Evolutionary conservation across 2,329 filamentous ascomycete species (phyloP), one percentile per base, ranked within the genome.

Genomic region (Colletotrichum tamarilloi): DNA sequence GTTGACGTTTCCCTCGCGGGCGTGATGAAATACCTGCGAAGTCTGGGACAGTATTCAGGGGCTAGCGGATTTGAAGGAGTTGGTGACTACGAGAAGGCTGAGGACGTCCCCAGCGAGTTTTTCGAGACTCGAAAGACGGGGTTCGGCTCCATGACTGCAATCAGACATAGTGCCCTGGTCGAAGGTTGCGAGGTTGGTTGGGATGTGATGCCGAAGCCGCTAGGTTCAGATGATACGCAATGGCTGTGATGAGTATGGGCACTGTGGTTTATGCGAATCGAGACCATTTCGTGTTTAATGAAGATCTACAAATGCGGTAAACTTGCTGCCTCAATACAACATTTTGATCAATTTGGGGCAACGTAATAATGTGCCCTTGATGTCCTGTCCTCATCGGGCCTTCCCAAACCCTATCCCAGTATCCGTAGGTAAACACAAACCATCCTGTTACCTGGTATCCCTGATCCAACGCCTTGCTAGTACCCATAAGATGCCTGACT

Each of bases 21-120:
- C 3, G 59, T 57, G 3, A 87, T 87, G 86, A 89, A 87, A 75
- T 91, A 90, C 77, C 77, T 91, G 49, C 81, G 87, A 32, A 88
- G 87, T 35, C 76, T 91, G 16, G 89, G 89, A 0, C 88, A 88
- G 70, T 86, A 85, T 74, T 78, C 82, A 4, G 86, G 82, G 0
- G 77, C 75, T 1, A 80, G 76, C 2, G 87, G 87, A 0, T 90
- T 90, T 56, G 76, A 84, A 2, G 77, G 77, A 5, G 75, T 68
- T 12, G 26, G 38, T 12, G 80, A 85, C 70, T 81, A 80, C 42
- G 75, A 76, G 7, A 75, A 72, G 4, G 74, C 80, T 0, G 70
- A 75, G 0, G 76, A 80, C 32, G 85, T 22, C 16, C 42, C 42
- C 7, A 49, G 42, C 42, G 42, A 79, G 9, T 86, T 81, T 57